Evolutionary conservation across 2,329 filamentous ascomycete species (phyloP).

Genomic region (Aspergillus ochraceus): DNA sequence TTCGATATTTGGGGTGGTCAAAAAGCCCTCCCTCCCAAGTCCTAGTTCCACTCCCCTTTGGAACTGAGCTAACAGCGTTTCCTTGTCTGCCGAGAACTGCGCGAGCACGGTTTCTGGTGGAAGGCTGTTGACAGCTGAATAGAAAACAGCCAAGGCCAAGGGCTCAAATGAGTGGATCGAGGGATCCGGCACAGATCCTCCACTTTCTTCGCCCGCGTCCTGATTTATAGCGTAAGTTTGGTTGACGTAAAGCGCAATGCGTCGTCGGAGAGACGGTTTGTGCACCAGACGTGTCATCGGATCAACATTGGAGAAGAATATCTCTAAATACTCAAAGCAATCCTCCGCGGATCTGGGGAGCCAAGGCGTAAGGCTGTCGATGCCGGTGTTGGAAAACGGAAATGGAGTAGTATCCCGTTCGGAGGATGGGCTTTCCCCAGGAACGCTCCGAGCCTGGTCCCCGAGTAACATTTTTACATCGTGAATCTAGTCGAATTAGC

Average conservation of each 20-base stretch:
- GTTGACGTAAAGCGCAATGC: constrained; percentile 1
- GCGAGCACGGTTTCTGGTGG: not conserved
- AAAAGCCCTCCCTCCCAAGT: constrained; percentile 3
- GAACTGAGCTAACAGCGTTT: constrained; percentile 2
- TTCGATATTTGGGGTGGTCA: constrained; percentile 5
- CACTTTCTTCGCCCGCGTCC: not conserved
- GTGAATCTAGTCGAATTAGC: not conserved
- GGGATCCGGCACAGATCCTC: not conserved
- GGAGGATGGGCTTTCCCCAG: not conserved
- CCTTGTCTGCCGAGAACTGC: constrained; percentile 1
- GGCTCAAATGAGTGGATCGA: constrained; percentile 3
- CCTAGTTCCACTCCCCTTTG: constrained; percentile 5
- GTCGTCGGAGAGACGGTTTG: constrained; percentile 4
- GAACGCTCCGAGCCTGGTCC: not conserved
- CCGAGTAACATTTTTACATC: constrained; percentile 2
- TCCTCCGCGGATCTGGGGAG: constrained; percentile 4
- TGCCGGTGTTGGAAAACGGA: not conserved
- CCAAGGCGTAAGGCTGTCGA: constrained; percentile 4
- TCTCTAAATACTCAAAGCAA: constrained; percentile 4
- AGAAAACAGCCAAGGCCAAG: constrained; percentile 6
- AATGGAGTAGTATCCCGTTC: not conserved
- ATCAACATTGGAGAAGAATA: constrained; percentile 6
- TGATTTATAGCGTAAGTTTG: not conserved
- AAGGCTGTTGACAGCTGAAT: constrained; percentile 6
- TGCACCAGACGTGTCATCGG: constrained; percentile 7